Base-by-base conservation (phyloP, 345 rosid species). In the Atalantia buxifolia region DNA sequence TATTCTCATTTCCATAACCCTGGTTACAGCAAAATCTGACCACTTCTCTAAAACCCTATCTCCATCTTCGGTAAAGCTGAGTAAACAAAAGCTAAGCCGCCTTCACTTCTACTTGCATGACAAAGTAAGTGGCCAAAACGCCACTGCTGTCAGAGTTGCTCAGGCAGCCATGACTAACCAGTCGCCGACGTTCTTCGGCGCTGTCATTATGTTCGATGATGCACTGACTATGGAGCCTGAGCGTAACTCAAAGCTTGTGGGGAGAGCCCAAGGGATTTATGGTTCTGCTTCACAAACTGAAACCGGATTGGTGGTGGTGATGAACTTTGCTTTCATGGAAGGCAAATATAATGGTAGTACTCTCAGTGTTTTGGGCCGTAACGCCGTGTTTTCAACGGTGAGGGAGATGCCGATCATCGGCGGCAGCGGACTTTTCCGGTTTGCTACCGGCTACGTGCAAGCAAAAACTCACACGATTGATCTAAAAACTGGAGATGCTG, bases 41-140 rank as follows among this genome's bases (percentile, higher is more conserved):
- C 30, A 2, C 31, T 76, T 65, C 50, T n/a, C 48, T 16, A 66
- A 27, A 14, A 22, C 9, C 45, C 24, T 76, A 9, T 50, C 78
- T 50, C 64, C 78, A 14, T n/a, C 45, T 7, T 65, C 63, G 22
- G 53, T 65, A 8, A 69, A 59, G 25, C 65, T 72, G 25, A 57
- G 57, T 6, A 22, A 56, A 31, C 66, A 84, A 80, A 85, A 87
- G 76, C 80, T 85, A 9, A 83, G 80, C 83, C 90, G 82, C 73
- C 85, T 83, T 45, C 86, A 74, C 79, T 83, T 87, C 79, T 84
- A 82, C 79, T 75, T 80, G 70, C 87, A 85, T 19, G 86, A 84
- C 72, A 78, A 77, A 12, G 38, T 78, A 35, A 40, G 65, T 1
- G 83, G 84, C 1, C 79, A 36, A 30, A 79, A 83, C 81, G 75